Conservation (phyloP, 2,329 filamentous ascomycete genomes). For the Alternaria hordeiaustralica region DNA sequence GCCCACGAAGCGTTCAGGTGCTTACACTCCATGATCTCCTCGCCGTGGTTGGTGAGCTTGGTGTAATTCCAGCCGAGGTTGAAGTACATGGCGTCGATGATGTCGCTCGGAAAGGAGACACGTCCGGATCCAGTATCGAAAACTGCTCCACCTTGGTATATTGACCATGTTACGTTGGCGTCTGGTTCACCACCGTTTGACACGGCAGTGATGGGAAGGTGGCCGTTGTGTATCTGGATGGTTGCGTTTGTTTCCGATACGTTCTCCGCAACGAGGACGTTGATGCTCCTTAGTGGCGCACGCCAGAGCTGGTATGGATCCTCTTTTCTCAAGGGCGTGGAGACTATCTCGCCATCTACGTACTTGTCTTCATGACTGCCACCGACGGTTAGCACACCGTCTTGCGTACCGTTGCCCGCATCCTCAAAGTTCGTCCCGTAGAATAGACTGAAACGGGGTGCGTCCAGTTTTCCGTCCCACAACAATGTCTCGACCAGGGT, state of each 20-base stretch:
- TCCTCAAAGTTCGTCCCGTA: conserved; percentile 20
- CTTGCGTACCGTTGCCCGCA: conserved; percentile 2
- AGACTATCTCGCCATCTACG: conserved; percentile 66
- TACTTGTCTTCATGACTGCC: conserved; percentile 61
- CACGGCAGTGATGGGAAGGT: not conserved
- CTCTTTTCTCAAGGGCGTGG: conserved; percentile 16
- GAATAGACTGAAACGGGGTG: conserved; percentile 19
- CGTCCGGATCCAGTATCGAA: conserved; percentile 29
- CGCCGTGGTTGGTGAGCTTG: conserved; percentile 9
- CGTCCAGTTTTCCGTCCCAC: conserved; percentile 19
- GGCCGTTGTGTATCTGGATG: conserved; percentile 4
- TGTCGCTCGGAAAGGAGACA: conserved; percentile 14
- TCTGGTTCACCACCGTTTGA: not conserved
- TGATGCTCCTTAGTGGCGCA: conserved; percentile 13
- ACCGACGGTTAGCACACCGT: conserved; percentile 26
- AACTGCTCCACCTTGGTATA: conserved; percentile 7
- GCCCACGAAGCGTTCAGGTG: conserved; percentile 28
- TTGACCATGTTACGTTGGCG: conserved; percentile 12
- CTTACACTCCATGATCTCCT: conserved; percentile 20
- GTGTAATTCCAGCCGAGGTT: conserved; percentile 27
- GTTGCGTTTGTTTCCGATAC: conserved; percentile 10
- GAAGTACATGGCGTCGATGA: conserved; percentile 21
- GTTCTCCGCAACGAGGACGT: conserved; percentile 14
- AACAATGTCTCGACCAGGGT: conserved; percentile 27
- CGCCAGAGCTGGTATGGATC: conserved; percentile 23